Base-by-base conservation (phyloP, 345 rosid genomes). In the Melastoma malabathricum region DNA sequence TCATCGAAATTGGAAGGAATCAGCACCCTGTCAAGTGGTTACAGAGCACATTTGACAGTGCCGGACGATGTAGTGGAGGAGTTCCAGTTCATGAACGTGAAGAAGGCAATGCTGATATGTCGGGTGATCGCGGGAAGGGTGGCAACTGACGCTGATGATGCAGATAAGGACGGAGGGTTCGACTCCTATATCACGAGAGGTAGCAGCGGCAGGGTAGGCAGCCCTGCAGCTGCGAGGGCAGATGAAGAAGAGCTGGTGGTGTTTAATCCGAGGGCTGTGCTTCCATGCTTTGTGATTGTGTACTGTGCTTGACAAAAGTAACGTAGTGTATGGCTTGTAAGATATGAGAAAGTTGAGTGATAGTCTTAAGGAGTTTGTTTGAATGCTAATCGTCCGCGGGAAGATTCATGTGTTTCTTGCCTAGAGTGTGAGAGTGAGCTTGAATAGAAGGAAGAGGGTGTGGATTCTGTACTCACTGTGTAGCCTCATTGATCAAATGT, bases 201-300 rank as follows among this genome's bases (percentile, higher is more conserved):
- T 69, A 23, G 54, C 77, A 12, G 41, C 12, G 41, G 41, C 41
- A 34, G 41, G 10, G 41, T 9, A 7, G 41, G 41, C 12, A 12
- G 12, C 12, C 41, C 41, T 3, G 41, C 12, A 78, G 73, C 69
- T 56, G 66, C 65, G 8, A 79, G 80, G 54, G 13, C 77, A 63
- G 95, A 87, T 48, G 94, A 84, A 15, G 90, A 87, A 54, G 98
- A 87, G 75, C 70, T 92, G 16, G 8, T 81, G 39, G 90, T 92
- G 60, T 87, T 84, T 62, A 87, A 88, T 78, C 98, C 98, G 18
- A 81, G 93, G 88, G 96, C 97, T 48, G 90, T 87, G 72, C 97
- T 92, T 67, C 97, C 98, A 58, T 92, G 98, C 76, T 92, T 92
- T 54, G 86, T 82, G 39, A 84, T 92, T 15, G 95, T 92, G 58